Evolutionary conservation across 2,329 filamentous ascomycete genomes (phyloP), one percentile per base, ranked within the genome.

Genomic region (Aaosphaeria arxii): DNA sequence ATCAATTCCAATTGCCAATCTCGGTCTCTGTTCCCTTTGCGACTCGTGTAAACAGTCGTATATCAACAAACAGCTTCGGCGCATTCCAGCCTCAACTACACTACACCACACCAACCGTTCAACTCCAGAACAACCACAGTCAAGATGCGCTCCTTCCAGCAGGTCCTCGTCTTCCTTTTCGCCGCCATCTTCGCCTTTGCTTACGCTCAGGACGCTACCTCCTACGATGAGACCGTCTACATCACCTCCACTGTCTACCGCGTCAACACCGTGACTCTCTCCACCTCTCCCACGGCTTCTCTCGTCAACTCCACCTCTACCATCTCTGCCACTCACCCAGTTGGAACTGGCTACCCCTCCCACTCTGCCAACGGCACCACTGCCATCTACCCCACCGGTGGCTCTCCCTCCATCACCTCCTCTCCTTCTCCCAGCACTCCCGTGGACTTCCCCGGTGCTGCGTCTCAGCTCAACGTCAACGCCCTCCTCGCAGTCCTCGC

Each of bases 211-310:
- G 36, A 59, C 24, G 33, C 45, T 44, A 48, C 54, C 30, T 52
- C 49, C 30, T 66, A 66, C 51, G 64, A 68, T 43, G 54, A 67
- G 11, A 70, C 67, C 52, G 62, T 67, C 61, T 69, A 66, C 51
- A 46, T 67, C 45, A 70, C 67, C 48, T 62, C 59, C 11, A 71
- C 69, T 52, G 58, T 71, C 59, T 64, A 65, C 56, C 63, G 60
- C 52, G 59, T 70, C 57, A 66, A 68, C 64, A 70, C 68, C 44
- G 59, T 70, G 57, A 70, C 68, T 43, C 51, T 61, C 46, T 62
- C 62, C 13, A 58, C 62, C 56, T 61, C 61, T 7, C 53, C 63
- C 38, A 50, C 63, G 28, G 59, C 49, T 53, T 52, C 48, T 6
- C 33, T n/a, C 33, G 55, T 59, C 48, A 70, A 69, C 64, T 53